A percentile compares a stretch with the other conserved stretches of the same genome.
Conservation (phyloP, 2,329 filamentous ascomycete genomes). For the Fulvia fulva region DNA sequence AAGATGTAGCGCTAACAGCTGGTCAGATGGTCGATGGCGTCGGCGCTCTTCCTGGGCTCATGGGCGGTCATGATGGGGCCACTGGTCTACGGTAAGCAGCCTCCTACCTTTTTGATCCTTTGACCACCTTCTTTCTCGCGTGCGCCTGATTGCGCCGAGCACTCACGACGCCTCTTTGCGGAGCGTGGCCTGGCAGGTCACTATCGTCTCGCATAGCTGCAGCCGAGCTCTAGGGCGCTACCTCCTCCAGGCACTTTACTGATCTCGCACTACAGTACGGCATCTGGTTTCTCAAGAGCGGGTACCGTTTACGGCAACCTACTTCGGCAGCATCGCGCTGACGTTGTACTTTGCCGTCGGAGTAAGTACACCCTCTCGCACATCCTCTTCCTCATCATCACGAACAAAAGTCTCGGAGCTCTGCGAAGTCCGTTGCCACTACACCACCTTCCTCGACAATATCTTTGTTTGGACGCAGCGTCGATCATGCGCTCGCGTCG, state of each 20-base stretch:
- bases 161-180: constrained; percentile 14
- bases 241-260: constrained; percentile 14
- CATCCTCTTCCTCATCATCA: not conserved
- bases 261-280: constrained; percentile 45
- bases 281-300: constrained; percentile 82
- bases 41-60: constrained; percentile 80
- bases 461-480: constrained; percentile 22
- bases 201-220: constrained; percentile 17
- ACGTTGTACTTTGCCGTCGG: constrained; percentile 90
- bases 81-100: constrained; percentile 60
- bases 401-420: not conserved
- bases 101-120: constrained; percentile 18
- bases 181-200: constrained; percentile 7
- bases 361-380: constrained; percentile 56
- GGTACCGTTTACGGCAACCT: constrained; percentile 87
- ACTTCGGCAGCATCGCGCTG: constrained; percentile 87
- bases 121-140: constrained; percentile 9
- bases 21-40: constrained; percentile 88
- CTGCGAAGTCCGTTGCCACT: constrained; percentile 5
- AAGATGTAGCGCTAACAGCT: constrained; percentile 36
- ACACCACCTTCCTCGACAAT: constrained; percentile 20
- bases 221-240: constrained; percentile 15
- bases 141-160: constrained; percentile 13
- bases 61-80: constrained; percentile 96
- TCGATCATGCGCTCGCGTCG: constrained; percentile 21